These are phyloP conservation scores for Fusarium pseudoanthophilum DNA, from an alignment of 2,329 filamentous ascomycete genomes.

Conservation along the genomic window DNA sequence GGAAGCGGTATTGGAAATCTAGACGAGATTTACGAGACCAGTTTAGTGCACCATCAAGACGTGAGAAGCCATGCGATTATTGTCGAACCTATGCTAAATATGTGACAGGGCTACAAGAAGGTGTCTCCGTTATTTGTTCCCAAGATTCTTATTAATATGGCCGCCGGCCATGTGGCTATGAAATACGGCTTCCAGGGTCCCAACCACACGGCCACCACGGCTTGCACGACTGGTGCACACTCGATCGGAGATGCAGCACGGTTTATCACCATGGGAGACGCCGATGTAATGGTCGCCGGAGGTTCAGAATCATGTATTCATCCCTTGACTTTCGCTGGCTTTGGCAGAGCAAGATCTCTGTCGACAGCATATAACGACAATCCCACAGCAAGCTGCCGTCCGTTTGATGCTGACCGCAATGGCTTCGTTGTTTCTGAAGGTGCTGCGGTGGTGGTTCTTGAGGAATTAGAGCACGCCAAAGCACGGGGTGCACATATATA, in stretches of 20 bases:
- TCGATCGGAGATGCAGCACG: constrained; percentile 94
- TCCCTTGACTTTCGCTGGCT: constrained; percentile 90
- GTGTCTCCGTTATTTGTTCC: constrained; percentile 95
- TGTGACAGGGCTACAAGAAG: constrained; percentile 82
- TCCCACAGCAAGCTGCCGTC: constrained; percentile 78
- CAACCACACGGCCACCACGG: constrained; percentile 92
- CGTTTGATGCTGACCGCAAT: constrained; percentile 81
- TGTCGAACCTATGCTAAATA: constrained; percentile 12
- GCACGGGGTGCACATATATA: constrained; percentile 83
- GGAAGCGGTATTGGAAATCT: constrained; percentile 96
- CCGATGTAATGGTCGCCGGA: constrained; percentile 95
- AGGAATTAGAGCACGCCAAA: constrained; percentile 90
- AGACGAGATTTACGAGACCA: constrained; percentile 88
- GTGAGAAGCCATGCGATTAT: constrained; percentile 59
- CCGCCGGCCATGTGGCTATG: constrained; percentile 95
- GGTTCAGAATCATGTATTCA: constrained; percentile 96
- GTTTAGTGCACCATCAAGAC: constrained; percentile 76
- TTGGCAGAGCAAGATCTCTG: constrained; percentile 86
- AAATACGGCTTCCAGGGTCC: constrained; percentile 88
- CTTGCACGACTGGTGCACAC: constrained; percentile 95
- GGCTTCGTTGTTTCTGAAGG: constrained; percentile 97
- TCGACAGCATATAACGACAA: constrained; percentile 82
- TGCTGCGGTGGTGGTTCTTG: constrained; percentile 85
- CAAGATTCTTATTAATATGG: constrained; percentile 91
- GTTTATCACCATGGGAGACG: constrained; percentile 90